Conservation (phyloP, 306 rosid species). For the Casuarina glauca region DNA sequence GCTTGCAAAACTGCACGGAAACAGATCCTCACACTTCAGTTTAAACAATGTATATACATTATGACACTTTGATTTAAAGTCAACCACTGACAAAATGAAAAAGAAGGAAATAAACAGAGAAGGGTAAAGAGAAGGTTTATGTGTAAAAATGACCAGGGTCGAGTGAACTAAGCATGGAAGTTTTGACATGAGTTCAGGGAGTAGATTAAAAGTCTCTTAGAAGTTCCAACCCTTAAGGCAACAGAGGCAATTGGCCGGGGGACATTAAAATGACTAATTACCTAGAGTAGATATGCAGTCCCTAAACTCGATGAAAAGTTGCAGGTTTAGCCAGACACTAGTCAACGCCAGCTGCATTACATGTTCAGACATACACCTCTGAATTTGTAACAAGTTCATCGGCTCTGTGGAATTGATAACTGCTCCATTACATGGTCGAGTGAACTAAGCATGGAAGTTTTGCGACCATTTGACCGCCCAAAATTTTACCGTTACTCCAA, state of each 20-base stretch:
- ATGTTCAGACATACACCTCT: too few relatives aligned
- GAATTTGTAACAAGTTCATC: too few relatives aligned
- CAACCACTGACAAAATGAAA: slow-evolving; percentile 23
- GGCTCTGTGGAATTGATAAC: too few relatives aligned
- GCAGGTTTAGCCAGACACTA: too few relatives aligned
- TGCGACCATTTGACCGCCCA: too few relatives aligned
- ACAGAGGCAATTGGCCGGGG: background rate
- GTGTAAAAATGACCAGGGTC: background rate
- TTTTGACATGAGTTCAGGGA: background rate
- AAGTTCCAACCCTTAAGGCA: background rate
- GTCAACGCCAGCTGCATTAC: too few relatives aligned
- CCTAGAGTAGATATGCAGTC: background rate
- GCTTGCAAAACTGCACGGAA: slow-evolving; percentile 87
- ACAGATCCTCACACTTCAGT: slow-evolving; percentile 15
- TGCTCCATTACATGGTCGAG: too few relatives aligned
- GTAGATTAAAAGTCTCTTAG: background rate
- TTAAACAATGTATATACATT: slow-evolving; percentile 1
- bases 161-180: background rate
- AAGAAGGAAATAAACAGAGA: background rate
- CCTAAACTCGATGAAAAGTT: too few relatives aligned
- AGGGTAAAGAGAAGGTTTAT: background rate
- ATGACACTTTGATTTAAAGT: slow-evolving; percentile 19
- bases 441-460: too few relatives aligned
- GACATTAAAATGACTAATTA: background rate
- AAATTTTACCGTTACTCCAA: too few relatives aligned